Percentiles rank a stretch among this genome's conserved stretches.
Evolutionary conservation across 2,329 filamentous ascomycete genomes (phyloP).

Genomic region (Moelleriella libera): DNA sequence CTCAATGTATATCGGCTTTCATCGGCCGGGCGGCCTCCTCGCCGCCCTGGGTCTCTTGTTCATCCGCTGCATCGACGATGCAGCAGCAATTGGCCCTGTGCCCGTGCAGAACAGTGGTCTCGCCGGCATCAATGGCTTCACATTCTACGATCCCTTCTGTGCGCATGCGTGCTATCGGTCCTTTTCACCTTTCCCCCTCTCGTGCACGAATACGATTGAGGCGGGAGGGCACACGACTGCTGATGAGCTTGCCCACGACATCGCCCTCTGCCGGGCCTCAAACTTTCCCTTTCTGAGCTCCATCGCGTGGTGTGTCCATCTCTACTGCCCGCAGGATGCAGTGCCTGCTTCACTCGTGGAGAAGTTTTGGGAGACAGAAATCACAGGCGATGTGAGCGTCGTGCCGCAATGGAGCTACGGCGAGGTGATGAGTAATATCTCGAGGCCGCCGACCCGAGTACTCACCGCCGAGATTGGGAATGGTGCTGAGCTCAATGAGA

Average conservation of each 20-base stretch:
- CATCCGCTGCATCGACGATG: too few relatives aligned
- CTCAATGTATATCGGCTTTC: too few relatives aligned
- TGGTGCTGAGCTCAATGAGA: background rate
- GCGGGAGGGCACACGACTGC: background rate
- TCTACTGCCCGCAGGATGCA: too few relatives aligned
- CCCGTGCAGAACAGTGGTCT: background rate
- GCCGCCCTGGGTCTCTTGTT: too few relatives aligned
- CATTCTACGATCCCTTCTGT: background rate
- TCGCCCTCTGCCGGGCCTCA: background rate
- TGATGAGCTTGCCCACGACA: background rate
- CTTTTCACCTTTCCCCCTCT: background rate
- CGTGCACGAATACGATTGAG: background rate
- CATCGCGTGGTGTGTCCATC: too few relatives aligned
- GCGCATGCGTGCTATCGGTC: background rate
- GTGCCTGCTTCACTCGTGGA: too few relatives aligned
- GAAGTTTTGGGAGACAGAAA: too few relatives aligned
- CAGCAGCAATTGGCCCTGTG: background rate
- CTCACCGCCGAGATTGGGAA: background rate
- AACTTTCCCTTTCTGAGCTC: background rate
- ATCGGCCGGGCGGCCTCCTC: too few relatives aligned
- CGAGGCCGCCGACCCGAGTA: background rate
- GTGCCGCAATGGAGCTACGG: too few relatives aligned
- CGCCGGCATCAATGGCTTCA: background rate
- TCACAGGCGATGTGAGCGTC: too few relatives aligned
- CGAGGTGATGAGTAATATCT: too few relatives aligned